Evolutionary conservation across 1,139 yeast species (phyloP).

Genomic region (Blastobotrys aristatus): DNA sequence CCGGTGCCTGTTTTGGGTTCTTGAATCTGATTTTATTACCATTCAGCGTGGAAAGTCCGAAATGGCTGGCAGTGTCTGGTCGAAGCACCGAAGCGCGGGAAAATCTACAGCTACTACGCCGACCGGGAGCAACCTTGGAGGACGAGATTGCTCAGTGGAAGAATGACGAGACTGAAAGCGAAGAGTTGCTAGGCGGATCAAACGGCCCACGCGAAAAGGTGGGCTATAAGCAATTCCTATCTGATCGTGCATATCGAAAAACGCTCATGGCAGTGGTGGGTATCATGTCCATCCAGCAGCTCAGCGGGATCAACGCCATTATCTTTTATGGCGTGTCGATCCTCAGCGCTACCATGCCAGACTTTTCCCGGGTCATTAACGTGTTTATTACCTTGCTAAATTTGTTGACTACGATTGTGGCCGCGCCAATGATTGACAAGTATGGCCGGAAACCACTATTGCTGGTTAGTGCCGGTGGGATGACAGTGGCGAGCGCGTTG

Average conservation of each 20-base stretch:
- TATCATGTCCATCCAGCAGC: constrained; percentile 80
- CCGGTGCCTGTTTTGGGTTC: constrained; percentile 54
- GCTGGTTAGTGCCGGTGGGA: constrained; percentile 56
- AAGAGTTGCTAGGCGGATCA: not conserved
- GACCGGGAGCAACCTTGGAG: constrained; percentile 19
- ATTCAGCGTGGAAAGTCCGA: constrained; percentile 71
- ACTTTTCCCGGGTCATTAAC: constrained; percentile 62
- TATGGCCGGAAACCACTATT: constrained; percentile 75
- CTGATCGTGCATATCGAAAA: constrained; percentile 46
- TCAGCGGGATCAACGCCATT: constrained; percentile 88
- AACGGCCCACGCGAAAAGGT: constrained; percentile 22
- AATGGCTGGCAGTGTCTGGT: constrained; percentile 55
- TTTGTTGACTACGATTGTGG: constrained; percentile 61
- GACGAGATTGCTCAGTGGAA: constrained; percentile 27
- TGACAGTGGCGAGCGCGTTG: constrained; percentile 60
- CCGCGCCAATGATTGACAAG: constrained; percentile 69
- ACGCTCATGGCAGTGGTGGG: constrained; percentile 67
- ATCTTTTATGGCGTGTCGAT: constrained; percentile 89
- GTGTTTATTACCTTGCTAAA: constrained; percentile 70
- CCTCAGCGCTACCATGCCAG: constrained; percentile 62
- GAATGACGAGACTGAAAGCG: constrained; percentile 2
- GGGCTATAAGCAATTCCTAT: constrained; percentile 42
- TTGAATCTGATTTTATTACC: constrained; percentile 44
- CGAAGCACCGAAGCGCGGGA: constrained; percentile 36
- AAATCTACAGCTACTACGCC: constrained; percentile 26